Base-by-base conservation (phyloP, 306 rosid genomes). In the Amphicarpaea edgeworthii region DNA sequence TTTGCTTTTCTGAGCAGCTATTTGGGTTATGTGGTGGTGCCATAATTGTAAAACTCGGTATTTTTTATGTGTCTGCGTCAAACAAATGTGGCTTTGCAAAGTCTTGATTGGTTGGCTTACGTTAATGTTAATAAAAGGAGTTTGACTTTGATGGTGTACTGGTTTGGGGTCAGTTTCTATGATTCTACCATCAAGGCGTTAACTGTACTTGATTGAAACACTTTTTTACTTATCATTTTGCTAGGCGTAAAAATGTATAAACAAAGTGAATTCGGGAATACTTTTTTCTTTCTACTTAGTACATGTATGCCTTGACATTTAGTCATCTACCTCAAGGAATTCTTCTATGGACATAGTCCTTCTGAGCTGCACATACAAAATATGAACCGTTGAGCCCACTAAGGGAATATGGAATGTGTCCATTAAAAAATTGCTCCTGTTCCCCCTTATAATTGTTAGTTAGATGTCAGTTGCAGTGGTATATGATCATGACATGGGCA, bases 161-260 rank as follows among this genome's bases (percentile, higher is more conserved):
- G 62, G 53, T 75, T 47, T 64, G 47, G 70, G 46, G 76, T 72
- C 61, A 14, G 34, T 60, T 14, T 57, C 43, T 6, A 17, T 42
- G 54, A 3, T 9, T 26, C 37, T 54, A 45, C 65, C 14, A 30
- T 61, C 78, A 28, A 28, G 4, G n/a, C n/a, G n/a, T n/a, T n/a
- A 34, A 43, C 54, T 75, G 75, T 6, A 83, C 70, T 14, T 42
- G 68, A 63, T 84, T 58, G 54, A 49, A 61, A 40, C 66, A 45
- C 10, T 47, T 57, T 19, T 67, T 37, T 23, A 43, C 12, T 8
- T 38, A 40, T 38, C 58, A 23, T 21, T 54, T 75, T 70, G 38
- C 24, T 55, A 20, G 57, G 38, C n/a, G 8, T 37, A 68, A 61
- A 75, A 61, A 68, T 19, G 49, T 34, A 9, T 17, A 17, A 12